Percentiles rank a stretch among this genome's conserved stretches.
Evolutionary conservation across 495 filamentous ascomycete genomes (phyloP).

Genomic region (Neurospora sp.): DNA sequence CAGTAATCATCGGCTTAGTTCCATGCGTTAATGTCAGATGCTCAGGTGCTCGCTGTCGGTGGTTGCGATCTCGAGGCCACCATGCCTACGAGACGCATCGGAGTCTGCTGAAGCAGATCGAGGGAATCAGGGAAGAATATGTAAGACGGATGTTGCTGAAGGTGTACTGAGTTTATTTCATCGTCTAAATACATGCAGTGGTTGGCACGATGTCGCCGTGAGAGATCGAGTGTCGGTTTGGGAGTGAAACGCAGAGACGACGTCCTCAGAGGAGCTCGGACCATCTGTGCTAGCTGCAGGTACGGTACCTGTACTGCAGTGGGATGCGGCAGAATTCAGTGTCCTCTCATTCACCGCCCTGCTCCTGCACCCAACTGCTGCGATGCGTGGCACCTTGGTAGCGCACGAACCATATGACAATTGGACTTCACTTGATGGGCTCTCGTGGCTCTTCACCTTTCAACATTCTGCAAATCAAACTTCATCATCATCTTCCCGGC

Average conservation of each 20-base stretch:
- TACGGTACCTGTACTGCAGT: background rate
- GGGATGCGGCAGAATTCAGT: background rate
- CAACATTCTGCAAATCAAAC: background rate
- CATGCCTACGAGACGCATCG: background rate
- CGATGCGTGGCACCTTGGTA: background rate
- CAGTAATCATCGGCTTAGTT: background rate
- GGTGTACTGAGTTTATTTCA: background rate
- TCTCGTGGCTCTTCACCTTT: background rate
- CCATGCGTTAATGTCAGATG: background rate
- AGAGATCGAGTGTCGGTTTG: background rate
- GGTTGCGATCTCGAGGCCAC: background rate
- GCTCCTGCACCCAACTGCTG: background rate
- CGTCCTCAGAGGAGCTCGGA: background rate
- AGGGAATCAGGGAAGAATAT: background rate
- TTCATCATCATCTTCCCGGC: background rate
- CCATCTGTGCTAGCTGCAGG: background rate
- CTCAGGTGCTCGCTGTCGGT: background rate
- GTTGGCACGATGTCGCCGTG: background rate
- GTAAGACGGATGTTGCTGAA: background rate
- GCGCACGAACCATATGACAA: background rate
- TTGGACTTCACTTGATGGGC: background rate
- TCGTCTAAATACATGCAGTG: background rate
- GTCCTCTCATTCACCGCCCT: background rate
- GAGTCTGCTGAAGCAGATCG: background rate
- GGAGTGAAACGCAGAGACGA: background rate